Conservation (phyloP, 768 basidiomycete genomes). For the Termitomyces sp. region DNA sequence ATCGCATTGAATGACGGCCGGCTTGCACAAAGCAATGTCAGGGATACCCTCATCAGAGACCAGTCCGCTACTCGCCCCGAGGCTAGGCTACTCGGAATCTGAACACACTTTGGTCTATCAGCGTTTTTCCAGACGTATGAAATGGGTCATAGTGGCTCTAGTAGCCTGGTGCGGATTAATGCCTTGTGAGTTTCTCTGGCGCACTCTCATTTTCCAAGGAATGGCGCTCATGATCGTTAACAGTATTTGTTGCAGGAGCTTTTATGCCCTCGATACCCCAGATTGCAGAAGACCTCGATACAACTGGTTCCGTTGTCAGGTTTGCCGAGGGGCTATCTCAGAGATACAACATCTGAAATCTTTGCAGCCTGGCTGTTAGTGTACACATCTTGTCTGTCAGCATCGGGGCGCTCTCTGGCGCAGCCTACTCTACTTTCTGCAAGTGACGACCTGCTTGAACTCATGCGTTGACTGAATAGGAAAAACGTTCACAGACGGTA, state of each 20-base stretch:
- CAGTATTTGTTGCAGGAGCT: conserved; percentile 64
- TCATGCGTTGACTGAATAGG: neutral
- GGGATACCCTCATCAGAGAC: conserved; percentile 19
- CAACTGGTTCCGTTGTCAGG: conserved; percentile 56
- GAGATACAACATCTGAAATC: neutral
- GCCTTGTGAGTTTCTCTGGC: conserved; percentile 38
- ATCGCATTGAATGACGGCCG: neutral
- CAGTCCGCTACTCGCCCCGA: conserved; percentile 24
- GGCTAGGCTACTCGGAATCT: neutral
- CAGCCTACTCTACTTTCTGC: conserved; percentile 36
- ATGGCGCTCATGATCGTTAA: neutral
- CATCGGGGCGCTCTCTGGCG: conserved; percentile 26
- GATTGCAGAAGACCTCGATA: conserved; percentile 58
- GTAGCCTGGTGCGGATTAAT: conserved; percentile 60
- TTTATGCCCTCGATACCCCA: conserved; percentile 75
- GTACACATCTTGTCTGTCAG: conserved; percentile 28
- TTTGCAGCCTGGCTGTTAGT: conserved; percentile 27
- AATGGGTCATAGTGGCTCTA: conserved; percentile 49
- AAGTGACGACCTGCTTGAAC: conserved; percentile 7
- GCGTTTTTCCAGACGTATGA: conserved; percentile 49
- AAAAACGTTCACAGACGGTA: conserved; percentile 42
- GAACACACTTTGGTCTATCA: conserved; percentile 40
- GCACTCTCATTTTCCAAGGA: neutral
- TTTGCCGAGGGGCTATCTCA: conserved; percentile 16
- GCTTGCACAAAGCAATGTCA: neutral